These are phyloP conservation scores for Schrenkiella parvula DNA, from an alignment of 345 rosid genomes.

Conservation along the genomic window DNA sequence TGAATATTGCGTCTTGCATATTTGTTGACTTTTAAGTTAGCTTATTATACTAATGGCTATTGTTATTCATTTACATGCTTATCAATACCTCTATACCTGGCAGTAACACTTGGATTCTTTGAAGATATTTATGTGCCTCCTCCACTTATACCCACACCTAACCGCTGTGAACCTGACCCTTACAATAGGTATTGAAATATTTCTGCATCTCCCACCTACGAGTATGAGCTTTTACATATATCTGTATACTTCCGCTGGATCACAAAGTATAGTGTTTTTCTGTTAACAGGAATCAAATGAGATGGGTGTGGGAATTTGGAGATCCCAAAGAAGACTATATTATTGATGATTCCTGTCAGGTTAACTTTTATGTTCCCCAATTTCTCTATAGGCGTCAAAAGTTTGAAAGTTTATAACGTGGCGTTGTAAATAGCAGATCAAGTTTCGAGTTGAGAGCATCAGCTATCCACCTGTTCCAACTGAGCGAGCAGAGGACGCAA, in stretches of 20 bases:
- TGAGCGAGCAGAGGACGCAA: slow-evolving; percentile 52
- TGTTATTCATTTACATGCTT: neutral
- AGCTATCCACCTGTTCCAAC: slow-evolving; percentile 61
- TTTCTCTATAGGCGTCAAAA: neutral
- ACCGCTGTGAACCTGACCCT: slow-evolving; percentile 47
- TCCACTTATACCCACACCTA: slow-evolving; percentile 54
- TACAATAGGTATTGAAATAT: slow-evolving; percentile 41
- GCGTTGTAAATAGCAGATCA: slow-evolving; percentile 48
- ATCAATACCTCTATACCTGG: slow-evolving; percentile 15
- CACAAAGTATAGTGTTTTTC: neutral
- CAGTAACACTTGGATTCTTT: slow-evolving; percentile 95
- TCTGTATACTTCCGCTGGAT: neutral
- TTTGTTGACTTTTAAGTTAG: neutral
- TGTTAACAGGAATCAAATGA: slow-evolving; percentile 50
- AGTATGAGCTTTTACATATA: neutral
- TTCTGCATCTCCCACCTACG: neutral
- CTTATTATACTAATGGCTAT: neutral
- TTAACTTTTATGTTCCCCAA: slow-evolving; percentile 19
- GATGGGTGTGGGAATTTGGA: slow-evolving; percentile 69
- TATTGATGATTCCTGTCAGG: slow-evolving; percentile 67
- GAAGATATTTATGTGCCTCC: slow-evolving; percentile 68
- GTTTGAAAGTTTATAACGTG: neutral
- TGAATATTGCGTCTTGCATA: neutral
- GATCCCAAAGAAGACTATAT: slow-evolving; percentile 22
- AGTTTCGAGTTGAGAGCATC: slow-evolving; percentile 58